Evolutionary conservation across 2,329 filamentous ascomycete genomes (phyloP), one percentile per base, ranked within the genome.

Genomic region (Aspergillus cejpii): DNA sequence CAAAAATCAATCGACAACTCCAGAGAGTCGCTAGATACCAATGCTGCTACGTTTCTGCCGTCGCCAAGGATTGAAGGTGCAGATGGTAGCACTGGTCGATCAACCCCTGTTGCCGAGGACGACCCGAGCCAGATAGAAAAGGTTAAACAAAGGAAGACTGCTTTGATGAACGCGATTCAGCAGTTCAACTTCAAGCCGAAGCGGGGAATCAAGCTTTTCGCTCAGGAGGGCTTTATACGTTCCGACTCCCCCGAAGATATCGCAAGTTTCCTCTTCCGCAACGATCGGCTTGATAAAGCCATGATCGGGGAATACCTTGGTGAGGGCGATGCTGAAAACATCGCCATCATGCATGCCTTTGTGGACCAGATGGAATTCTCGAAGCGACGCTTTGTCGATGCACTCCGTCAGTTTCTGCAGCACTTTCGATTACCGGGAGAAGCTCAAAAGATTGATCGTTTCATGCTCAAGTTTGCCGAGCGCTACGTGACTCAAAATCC

Each of bases 121-220:
- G 92, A 98, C 59, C 91, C 91, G 0, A 88, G 83, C 50, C 85
- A 96, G 58, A 74, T 98, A n/a, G 92, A 97, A 60, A 94, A 85
- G 65, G 88, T 90, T 44, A 97, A 97, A 69, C 87, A 90, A 48
- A 80, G 85, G 50, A 98, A 98, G 70, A 97, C 88, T 5, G 92
- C 92, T 0, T 71, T 97, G 49, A 86, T 83, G 41, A 92, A 94
- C 57, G 91, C 86, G 1, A 85, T 96, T 43, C 81, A 84, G 39
- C 85, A 88, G 50, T 98, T 98, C 76, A 98, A 98, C 65, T 96
- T 91, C 74, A 98, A 98, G 65, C 89, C 94, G 0, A 98, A 98
- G 67, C 81, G 85, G 47, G 94, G 92, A 5, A 80, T 98, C 61
- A 95, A 95, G 63, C 70, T 85, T 12, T 70, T 98, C 14, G 63